Percentiles rank a stretch among this genome's conserved stretches.
Evolutionary conservation across 2,329 filamentous ascomycete genomes (phyloP).

Genomic region (Calonectria pteridis): DNA sequence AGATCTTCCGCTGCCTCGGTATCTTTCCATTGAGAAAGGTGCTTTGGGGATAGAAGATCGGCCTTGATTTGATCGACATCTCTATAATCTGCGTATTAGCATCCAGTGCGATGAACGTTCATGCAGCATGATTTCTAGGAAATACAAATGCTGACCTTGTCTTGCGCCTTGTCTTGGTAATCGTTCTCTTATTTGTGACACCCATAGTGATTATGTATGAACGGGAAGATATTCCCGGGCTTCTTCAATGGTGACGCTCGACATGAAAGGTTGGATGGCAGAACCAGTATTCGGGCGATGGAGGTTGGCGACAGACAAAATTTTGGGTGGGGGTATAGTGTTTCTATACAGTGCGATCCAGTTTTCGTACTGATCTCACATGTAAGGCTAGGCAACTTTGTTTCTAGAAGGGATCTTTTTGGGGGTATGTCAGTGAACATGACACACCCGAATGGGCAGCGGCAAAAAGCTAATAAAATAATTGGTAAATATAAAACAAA

Average conservation of each 20-base stretch:
- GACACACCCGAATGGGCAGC: no score
- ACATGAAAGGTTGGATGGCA: background rate
- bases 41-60: slow-evolving; percentile 82
- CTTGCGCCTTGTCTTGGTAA: slow-evolving; percentile 80
- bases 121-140: background rate
- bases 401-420: background rate
- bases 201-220: slow-evolving; percentile 65
- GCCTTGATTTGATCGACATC: slow-evolving; percentile 93
- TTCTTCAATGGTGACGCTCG: background rate
- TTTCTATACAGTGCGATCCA: slow-evolving; percentile 12
- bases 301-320: slow-evolving; percentile 33
- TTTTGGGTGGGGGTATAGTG: slow-evolving; percentile 37
- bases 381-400: background rate
- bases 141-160: slow-evolving; percentile 63
- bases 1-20: slow-evolving; percentile 88
- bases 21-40: slow-evolving; percentile 83
- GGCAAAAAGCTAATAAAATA: no score
- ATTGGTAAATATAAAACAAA: no score
- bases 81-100: slow-evolving; percentile 61
- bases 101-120: background rate
- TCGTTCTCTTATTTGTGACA: slow-evolving; percentile 73
- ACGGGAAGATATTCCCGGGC: background rate
- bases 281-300: slow-evolving; percentile 19
- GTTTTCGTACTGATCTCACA: background rate
- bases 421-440: no score